phyloP scores from a whole-genome alignment of 2,329 filamentous ascomycete species.

The Plectosphaerella sp. region DNA sequence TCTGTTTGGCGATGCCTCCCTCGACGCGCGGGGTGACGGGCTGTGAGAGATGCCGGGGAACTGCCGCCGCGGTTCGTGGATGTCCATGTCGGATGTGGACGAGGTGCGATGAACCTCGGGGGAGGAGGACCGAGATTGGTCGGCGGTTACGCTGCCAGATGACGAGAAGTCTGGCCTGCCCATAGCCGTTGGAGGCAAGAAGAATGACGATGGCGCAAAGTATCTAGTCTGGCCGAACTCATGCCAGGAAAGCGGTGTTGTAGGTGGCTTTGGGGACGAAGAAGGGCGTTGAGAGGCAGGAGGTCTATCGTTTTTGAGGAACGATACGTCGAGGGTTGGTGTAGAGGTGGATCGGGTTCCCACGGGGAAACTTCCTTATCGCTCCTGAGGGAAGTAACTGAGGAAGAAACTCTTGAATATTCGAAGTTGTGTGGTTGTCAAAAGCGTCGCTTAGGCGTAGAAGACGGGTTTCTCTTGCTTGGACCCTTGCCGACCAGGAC shows the following conservation, averaged over 20 bases:
- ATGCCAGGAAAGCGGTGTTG: constrained; percentile 9
- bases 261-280: constrained; percentile 3
- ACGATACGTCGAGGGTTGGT: neutral
- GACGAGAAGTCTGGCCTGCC: constrained; percentile 26
- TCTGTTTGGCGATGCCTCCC: constrained; percentile 44
- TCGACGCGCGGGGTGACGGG: constrained; percentile 31
- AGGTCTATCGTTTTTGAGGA: neutral
- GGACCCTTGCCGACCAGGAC: no score
- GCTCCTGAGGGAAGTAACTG: no score
- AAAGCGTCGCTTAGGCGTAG: no score
- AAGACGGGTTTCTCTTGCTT: no score
- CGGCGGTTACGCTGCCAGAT: constrained; percentile 19
- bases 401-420: no score
- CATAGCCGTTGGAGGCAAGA: constrained; percentile 24
- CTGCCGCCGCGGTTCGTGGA: constrained; percentile 28
- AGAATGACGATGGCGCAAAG: constrained; percentile 13
- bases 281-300: neutral
- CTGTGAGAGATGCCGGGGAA: constrained; percentile 29
- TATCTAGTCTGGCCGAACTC: constrained; percentile 10
- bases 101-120: constrained; percentile 15
- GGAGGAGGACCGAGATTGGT: constrained; percentile 10
- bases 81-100: constrained; percentile 19
- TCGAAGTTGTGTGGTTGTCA: no score
- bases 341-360: neutral
- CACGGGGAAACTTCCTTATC: no score